Evolutionary conservation across 1,139 yeast species (phyloP).

Genomic region (Yamadazyma dushanensis): DNA sequence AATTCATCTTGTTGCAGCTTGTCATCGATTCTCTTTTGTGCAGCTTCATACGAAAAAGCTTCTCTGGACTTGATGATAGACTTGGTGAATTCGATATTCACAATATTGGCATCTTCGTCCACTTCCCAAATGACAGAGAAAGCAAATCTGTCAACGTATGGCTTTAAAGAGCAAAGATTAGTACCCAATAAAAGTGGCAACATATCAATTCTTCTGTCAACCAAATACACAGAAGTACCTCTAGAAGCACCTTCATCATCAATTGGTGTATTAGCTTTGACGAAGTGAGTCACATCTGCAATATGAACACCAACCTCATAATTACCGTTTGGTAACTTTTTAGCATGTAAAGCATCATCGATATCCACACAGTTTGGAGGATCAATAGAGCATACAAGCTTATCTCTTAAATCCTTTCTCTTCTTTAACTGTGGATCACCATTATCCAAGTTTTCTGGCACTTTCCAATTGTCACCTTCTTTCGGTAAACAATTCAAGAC

Average conservation of each 20-base stretch:
- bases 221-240: slow-evolving; percentile 95
- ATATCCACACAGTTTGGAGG: slow-evolving; percentile 99
- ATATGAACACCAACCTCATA: slow-evolving; percentile 98
- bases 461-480: slow-evolving; percentile 93
- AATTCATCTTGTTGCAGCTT: slow-evolving; percentile 73
- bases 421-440: slow-evolving; percentile 62
- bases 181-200: slow-evolving; percentile 94
- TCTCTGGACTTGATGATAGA: slow-evolving; percentile 89
- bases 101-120: slow-evolving; percentile 81
- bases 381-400: slow-evolving; percentile 91
- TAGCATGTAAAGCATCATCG: slow-evolving; percentile 96
- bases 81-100: slow-evolving; percentile 79
- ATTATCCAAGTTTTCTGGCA: slow-evolving; percentile 62
- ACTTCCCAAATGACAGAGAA: slow-evolving; percentile 96
- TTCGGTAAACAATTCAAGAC: slow-evolving; percentile 89
- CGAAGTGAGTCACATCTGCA: slow-evolving; percentile 98
- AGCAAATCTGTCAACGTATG: slow-evolving; percentile 94
- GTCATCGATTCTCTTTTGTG: slow-evolving; percentile 91
- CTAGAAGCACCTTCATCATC: slow-evolving; percentile 97
- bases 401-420: slow-evolving; percentile 83
- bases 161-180: slow-evolving; percentile 90
- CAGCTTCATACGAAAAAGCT: slow-evolving; percentile 93
- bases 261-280: slow-evolving; percentile 86
- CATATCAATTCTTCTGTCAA: slow-evolving; percentile 99
- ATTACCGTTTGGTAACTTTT: slow-evolving; percentile 82